Evolutionary conservation across 2,329 filamentous ascomycete species (phyloP), one percentile per base, ranked within the genome.

Genomic region (Dactylellina cionopaga): DNA sequence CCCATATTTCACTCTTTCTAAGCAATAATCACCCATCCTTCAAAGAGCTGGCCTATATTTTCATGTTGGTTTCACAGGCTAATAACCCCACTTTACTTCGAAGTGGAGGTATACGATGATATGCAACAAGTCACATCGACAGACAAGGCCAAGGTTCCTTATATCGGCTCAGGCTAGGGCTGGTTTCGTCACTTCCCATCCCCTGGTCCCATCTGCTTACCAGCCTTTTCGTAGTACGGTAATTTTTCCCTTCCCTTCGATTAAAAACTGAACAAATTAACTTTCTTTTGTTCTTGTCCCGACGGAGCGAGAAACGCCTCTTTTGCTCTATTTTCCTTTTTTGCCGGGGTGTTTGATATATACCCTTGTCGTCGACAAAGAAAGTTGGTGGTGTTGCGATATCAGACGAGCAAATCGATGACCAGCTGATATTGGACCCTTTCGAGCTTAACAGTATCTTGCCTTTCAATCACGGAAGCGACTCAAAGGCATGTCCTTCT

Each of bases 221-320:
- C 54, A 22, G 54, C 47, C 59, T 46, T 41, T 35, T 60, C 27
- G 29, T 60, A 27, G 44, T 35, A 29, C 7, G 35, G 19, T 41
- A 35, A 19, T 11, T 47, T 19, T 31, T 6, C 55, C 39, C 31
- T 47, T 47, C 19, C 33, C 19, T 52, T 43, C 22, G 22, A 49
- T 10, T 27, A 49, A 49, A 49, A 49, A n/a, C n/a, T n/a, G n/a
- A n/a, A n/a, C n/a, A n/a, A n/a, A n/a, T n/a, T n/a, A n/a, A n/a
- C n/a, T n/a, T 33, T 39, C 31, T 39, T 27, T 25, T 51, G 39
- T 37, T 64, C 54, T 68, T 68, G 54, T 68, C 54, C 63, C 63
- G 54, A 68, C 63, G 63, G 63, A 68, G 63, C 63, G 63, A 68
- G 46, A 68, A 68, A 68, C 63, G 63, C 63, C 63, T 68, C 63